Conservation (phyloP, 768 basidiomycete species). For the Mycena metata region DNA sequence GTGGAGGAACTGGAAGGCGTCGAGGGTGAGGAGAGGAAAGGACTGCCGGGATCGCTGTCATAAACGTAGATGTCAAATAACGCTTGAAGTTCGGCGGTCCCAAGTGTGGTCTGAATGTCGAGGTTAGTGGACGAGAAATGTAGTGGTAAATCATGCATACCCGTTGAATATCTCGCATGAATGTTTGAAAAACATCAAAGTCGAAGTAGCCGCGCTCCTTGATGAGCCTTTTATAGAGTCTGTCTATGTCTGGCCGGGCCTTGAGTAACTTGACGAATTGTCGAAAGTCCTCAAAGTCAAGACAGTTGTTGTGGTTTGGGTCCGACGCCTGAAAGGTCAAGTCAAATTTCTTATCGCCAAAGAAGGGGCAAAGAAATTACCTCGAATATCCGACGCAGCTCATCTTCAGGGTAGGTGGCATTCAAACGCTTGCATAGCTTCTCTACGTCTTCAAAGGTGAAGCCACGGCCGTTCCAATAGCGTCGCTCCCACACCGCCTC, state of each 20-base stretch:
- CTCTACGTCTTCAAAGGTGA: conserved; percentile 75
- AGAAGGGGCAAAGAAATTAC: conserved; percentile 53
- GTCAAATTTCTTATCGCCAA: conserved; percentile 8
- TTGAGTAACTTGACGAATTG: conserved; percentile 87
- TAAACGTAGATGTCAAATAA: conserved; percentile 54
- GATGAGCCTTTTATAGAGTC: conserved; percentile 63
- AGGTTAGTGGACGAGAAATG: conserved; percentile 1
- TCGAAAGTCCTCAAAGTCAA: conserved; percentile 87
- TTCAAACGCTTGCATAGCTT: conserved; percentile 79
- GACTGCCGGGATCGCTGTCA: conserved; percentile 9
- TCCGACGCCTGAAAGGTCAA: conserved; percentile 70
- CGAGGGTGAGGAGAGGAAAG: too few species aligned
- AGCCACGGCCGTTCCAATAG: conserved; percentile 81
- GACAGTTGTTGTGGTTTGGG: conserved; percentile 62
- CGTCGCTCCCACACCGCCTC: conserved; percentile 84
- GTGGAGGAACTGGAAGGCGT: conserved; percentile 36
- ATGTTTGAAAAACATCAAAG: conserved; percentile 57
- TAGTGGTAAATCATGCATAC: conserved; percentile 41
- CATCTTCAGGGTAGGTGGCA: conserved; percentile 66
- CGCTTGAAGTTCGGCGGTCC: conserved; percentile 48
- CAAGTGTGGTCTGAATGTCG: conserved; percentile 51
- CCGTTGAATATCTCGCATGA: conserved; percentile 61
- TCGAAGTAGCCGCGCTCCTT: conserved; percentile 55
- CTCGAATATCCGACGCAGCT: conserved; percentile 71
- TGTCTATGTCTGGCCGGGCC: conserved; percentile 84